Conservation (phyloP, 352 stramenopile genomes). For the Pythium rhizo-oryzae region DNA sequence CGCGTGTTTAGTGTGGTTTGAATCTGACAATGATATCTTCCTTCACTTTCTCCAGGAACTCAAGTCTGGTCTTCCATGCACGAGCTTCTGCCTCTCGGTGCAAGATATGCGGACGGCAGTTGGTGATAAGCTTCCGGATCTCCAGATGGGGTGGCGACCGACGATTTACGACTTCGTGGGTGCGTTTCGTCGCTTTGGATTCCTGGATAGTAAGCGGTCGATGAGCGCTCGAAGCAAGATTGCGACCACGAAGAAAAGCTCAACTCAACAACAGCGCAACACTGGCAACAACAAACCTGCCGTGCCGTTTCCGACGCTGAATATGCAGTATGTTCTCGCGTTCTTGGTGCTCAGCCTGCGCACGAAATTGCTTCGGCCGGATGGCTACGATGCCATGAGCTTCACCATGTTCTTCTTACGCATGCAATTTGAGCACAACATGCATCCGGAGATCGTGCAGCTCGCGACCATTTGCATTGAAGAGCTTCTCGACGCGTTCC, state of each 20-base stretch:
- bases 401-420: conserved; percentile 88
- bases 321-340: conserved; percentile 82
- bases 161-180: conserved; percentile 79
- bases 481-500: conserved; percentile 77
- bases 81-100: conserved; percentile 49
- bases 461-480: conserved; percentile 81
- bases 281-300: conserved; percentile 24
- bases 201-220: conserved; percentile 82
- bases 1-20: background rate
- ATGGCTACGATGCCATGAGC: conserved; percentile 81
- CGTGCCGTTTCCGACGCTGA: conserved; percentile 66
- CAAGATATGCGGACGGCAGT: conserved; percentile 52
- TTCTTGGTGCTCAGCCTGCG: conserved; percentile 76
- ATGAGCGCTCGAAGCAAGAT: conserved; percentile 86
- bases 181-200: conserved; percentile 76
- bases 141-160: conserved; percentile 73
- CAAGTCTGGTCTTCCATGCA: conserved; percentile 50
- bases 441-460: conserved; percentile 78
- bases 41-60: conserved; percentile 37
- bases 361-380: conserved; percentile 57
- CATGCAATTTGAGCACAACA: conserved; percentile 83
- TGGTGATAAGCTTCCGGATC: conserved; percentile 28
- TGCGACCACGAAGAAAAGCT: conserved; percentile 30
- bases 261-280: background rate
- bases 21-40: background rate